Evolutionary conservation across 805 yeast genomes (phyloP).

Genomic region (Saccharomycopsis babjevae): DNA sequence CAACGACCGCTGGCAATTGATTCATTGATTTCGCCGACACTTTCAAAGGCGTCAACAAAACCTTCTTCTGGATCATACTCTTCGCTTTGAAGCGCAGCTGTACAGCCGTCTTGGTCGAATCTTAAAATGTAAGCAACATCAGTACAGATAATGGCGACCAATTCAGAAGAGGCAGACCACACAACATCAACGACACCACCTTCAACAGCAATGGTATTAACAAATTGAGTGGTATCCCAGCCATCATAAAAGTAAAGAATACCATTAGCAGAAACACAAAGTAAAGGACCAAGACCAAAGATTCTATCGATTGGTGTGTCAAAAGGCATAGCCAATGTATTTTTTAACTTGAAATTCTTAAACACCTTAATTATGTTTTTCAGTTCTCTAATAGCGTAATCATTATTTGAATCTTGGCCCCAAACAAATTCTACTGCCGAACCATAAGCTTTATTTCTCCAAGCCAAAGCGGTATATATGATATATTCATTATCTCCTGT

Average conservation of each 20-base stretch:
- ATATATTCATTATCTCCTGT: conserved; percentile 98
- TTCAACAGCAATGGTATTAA: conserved; percentile 83
- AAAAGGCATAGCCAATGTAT: conserved; percentile 52
- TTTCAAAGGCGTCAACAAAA: conserved; percentile 77
- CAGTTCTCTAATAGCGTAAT: conserved; percentile 74
- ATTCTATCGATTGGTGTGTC: conserved; percentile 69
- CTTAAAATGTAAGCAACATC: conserved; percentile 72
- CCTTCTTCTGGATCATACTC: conserved; percentile 73
- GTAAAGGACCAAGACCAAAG: conserved; percentile 70
- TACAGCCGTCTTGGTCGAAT: conserved; percentile 55
- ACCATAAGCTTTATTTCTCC: conserved; percentile 95
- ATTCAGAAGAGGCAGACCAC: conserved; percentile 92
- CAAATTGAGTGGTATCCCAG: conserved; percentile 81
- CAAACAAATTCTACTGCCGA: conserved; percentile 85
- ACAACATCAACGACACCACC: conserved; percentile 54
- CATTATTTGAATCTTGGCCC: conserved; percentile 76
- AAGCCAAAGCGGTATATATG: conserved; percentile 91
- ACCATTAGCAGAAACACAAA: conserved; percentile 68
- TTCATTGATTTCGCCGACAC: conserved; percentile 73
- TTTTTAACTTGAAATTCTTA: conserved; percentile 77
- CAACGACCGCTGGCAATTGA: conserved; percentile 81
- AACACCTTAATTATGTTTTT: conserved; percentile 55
- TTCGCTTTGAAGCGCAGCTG: conserved; percentile 44
- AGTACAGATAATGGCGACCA: conserved; percentile 61
- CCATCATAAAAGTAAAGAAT: conserved; percentile 75